These are phyloP conservation scores for Anisodus acutangulus DNA, from an alignment of 257 asterid species.

Conservation along the genomic window DNA sequence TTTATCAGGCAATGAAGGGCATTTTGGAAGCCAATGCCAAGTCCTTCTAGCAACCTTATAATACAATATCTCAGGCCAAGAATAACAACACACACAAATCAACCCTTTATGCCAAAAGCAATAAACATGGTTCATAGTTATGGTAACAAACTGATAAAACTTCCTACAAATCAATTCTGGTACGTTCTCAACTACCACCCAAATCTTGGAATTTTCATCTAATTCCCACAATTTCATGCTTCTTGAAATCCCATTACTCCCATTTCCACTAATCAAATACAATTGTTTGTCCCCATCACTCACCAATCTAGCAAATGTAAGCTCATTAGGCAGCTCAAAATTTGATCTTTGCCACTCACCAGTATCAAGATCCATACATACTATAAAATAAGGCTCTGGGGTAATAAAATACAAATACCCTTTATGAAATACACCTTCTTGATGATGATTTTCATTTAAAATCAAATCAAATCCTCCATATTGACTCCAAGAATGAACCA, in stretches of 20 bases:
- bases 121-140: constrained; percentile 66
- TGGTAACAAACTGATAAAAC: constrained; percentile 71
- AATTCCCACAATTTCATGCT: constrained; percentile 71
- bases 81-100: constrained; percentile 74
- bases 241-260: constrained; percentile 63
- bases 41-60: constrained; percentile 59
- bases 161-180: constrained; percentile 71
- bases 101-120: constrained; percentile 82
- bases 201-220: constrained; percentile 43
- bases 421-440: constrained; percentile 51
- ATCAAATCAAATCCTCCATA: constrained; percentile 39
- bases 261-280: constrained; percentile 73
- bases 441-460: constrained; percentile 45
- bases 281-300: constrained; percentile 48
- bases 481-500: constrained; percentile 41
- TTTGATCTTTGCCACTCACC: constrained; percentile 55
- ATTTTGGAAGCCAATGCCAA: constrained; percentile 86
- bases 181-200: constrained; percentile 61
- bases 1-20: constrained; percentile 73
- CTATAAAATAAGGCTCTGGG: constrained; percentile 54
- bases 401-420: constrained; percentile 56
- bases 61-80: constrained; percentile 80
- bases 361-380: constrained; percentile 44
- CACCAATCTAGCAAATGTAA: constrained; percentile 57
- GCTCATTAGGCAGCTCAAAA: constrained; percentile 40